Base-by-base conservation (phyloP, 2,329 filamentous ascomycete species). In the Tricladium varicosporioides region DNA sequence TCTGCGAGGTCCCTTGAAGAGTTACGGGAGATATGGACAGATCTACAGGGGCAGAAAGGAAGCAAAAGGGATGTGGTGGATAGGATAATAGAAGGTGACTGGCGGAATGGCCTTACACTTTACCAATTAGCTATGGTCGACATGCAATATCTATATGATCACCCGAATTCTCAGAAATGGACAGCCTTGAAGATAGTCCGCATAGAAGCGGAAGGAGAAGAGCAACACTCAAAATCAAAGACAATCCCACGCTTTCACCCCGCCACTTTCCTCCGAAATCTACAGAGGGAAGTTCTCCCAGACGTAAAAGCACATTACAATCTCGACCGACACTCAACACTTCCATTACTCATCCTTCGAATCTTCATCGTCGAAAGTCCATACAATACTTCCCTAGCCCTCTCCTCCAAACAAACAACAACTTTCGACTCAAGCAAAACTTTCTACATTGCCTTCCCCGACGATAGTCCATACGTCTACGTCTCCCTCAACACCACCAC, bases 241-340 rank as follows among this genome's bases (percentile, higher is more conserved):
- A 68, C 71, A 2, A 74, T 87, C 49, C 90, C 91, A 10, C 85
- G 87, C 14, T 90, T 94, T 66, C 89, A 95, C 67, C 88, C 90
- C 1, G 84, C 88, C 4, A 89, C 87, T 0, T 96, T 96, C 70
- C 77, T 95, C 40, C 83, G 84, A 62, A 88, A 87, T 63, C 81
- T 96, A 1, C 88, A 92, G 63, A 78, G 79, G 43, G 86, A 92
- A 67, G 81, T 92, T 15, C 78, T 90, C 1, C 89, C 91, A 1
- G 81, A 94, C 57, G 83, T 92, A 64, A 95, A 94, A 71, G 88
- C 89, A 5, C 89, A 95, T 72, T 94, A 91, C 71, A 87, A 90
- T 65, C 83, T 94, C 59, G 85, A 88, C 63, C 83, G 87, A n/a
- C 87, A 89, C 53, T 78, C 81, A 53, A 78, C 80, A 1, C 76